Evolutionary conservation across 345 rosid species (phyloP).

Genomic region (Barbarea vulgaris): DNA sequence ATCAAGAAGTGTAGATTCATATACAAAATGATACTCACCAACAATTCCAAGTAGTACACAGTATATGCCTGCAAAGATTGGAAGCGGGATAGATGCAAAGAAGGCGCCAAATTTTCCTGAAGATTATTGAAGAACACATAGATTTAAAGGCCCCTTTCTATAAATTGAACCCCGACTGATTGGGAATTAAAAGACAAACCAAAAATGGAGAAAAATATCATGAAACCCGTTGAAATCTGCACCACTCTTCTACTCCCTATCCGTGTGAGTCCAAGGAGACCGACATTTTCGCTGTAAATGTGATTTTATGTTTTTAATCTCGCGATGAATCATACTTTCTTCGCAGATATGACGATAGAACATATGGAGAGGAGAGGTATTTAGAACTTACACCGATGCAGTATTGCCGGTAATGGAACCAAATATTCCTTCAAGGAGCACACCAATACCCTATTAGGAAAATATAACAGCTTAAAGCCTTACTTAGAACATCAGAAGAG

Average conservation of each 20-base stretch:
- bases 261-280: conserved; percentile 85
- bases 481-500: background rate
- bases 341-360: background rate
- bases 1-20: background rate
- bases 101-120: conserved; percentile 96
- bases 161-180: background rate
- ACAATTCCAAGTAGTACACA: conserved; percentile 89
- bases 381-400: conserved; percentile 80
- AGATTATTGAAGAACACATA: conserved; percentile 3
- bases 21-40: conserved; percentile 52
- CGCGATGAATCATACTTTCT: background rate
- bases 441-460: conserved; percentile 68
- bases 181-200: conserved; percentile 50
- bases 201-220: conserved; percentile 96
- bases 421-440: conserved; percentile 84
- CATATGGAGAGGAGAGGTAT: background rate
- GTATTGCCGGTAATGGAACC: conserved; percentile 86
- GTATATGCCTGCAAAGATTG: conserved; percentile 90
- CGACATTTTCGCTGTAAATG: conserved; percentile 86
- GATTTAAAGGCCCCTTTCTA: background rate
- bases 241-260: conserved; percentile 97
- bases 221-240: conserved; percentile 91
- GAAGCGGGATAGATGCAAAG: conserved; percentile 94
- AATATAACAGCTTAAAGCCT: background rate
- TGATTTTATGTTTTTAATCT: conserved; percentile 11